phyloP scores from a whole-genome alignment of 768 basidiomycete genomes.

The Rhizopogon sp. region DNA sequence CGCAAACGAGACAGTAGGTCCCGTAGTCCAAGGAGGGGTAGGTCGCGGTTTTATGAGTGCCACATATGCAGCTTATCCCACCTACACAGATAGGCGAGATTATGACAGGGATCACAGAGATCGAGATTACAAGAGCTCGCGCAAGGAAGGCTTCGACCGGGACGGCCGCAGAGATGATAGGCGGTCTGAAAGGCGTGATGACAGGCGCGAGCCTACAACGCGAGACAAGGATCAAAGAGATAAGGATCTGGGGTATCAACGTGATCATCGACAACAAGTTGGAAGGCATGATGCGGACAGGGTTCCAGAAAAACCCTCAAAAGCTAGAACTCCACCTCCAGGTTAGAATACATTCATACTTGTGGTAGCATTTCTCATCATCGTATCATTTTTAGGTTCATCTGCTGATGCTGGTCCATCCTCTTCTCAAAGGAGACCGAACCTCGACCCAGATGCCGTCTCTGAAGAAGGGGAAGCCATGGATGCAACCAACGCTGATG shows the following conservation, averaged over 20 bases:
- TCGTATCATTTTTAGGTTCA: not conserved
- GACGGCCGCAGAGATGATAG: slow-evolving; percentile 26
- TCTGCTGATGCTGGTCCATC: not conserved
- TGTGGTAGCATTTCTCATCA: not conserved
- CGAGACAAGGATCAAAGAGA: slow-evolving; percentile 22
- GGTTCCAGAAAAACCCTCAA: not conserved
- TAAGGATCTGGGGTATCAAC: slow-evolving; percentile 16
- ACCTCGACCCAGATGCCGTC: slow-evolving; percentile 38
- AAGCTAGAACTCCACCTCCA: slow-evolving; percentile 1
- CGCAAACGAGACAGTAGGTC: slow-evolving; percentile 37
- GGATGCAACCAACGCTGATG: slow-evolving; percentile 59
- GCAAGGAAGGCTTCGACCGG: slow-evolving; percentile 28
- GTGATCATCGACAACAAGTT: slow-evolving; percentile 19
- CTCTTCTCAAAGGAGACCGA: slow-evolving; percentile 19
- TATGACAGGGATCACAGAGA: slow-evolving; percentile 31
- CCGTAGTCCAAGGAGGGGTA: slow-evolving; percentile 31
- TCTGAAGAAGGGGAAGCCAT: slow-evolving; percentile 47
- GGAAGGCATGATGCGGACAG: not conserved
- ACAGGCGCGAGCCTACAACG: slow-evolving; percentile 22
- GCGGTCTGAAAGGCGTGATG: slow-evolving; percentile 28
- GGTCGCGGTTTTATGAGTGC: not conserved
- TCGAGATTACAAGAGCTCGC: slow-evolving; percentile 31
- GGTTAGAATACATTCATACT: not conserved
- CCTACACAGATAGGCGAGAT: slow-evolving; percentile 29
- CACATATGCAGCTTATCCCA: not conserved